Base-by-base conservation (phyloP, 179 eudicot species). In the Silene vulgaris region DNA sequence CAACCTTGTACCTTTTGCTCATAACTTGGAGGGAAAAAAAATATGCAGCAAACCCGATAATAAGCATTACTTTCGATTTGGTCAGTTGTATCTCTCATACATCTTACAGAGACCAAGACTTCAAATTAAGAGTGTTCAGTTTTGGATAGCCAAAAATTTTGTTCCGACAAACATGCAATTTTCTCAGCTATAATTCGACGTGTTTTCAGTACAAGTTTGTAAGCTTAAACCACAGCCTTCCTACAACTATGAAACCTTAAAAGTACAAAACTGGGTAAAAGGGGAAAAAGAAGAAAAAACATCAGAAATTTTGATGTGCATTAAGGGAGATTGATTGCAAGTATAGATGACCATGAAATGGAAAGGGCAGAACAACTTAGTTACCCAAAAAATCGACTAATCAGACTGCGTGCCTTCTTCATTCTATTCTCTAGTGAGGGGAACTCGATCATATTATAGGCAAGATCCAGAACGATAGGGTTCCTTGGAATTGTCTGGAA, bases 401-500 rank as follows among this genome's bases (percentile, higher is more conserved):
- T 72, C 76, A 92, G 84, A 40, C 96, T 91, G 80, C 88, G 88
- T 23, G 90, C 90, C 71, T 90, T 90, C 93, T 89, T 95, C 91
- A 86, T 86, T 85, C 93, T 85, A 79, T 80, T 82, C 59, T 89
- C 99, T 43, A 95, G 89, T 4, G 99, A 84, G 19, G 99, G 99
- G 88, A 90, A 95, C 9, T 92, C 96, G 4, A 94, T 88, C 70
- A 80, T 29, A 72, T 85, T 88, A 74, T 85, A 82, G 35, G 95
- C 98, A 74, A 94, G 94, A 83, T 94, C 98, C 77, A 90, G 74
- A 59, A 90, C 88, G 28, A 94, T 89, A 21, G 97, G 97, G 77
- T 89, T 90, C 76, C 96, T 87, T 14, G 94, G 86, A 64, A 90
- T 78, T 69, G 96, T 80, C 79, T 84, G 89, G 85, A 88, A 87